Base-by-base conservation (phyloP, 2,329 filamentous ascomycete genomes). In the Penicillium hordei region DNA sequence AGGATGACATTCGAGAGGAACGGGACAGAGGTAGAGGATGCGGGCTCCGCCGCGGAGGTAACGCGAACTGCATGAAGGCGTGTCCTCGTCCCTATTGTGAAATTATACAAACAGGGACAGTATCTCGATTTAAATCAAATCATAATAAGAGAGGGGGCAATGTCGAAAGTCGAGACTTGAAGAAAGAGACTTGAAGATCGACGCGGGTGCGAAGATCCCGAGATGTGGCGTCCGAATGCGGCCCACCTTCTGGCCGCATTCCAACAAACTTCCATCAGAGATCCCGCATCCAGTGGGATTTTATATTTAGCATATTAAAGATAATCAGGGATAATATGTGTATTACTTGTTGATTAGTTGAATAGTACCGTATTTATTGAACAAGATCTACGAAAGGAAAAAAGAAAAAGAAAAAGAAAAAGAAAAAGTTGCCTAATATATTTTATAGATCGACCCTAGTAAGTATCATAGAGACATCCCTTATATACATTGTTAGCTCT, bases 41-140 rank as follows among this genome's bases (percentile, higher is more conserved):
- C 64, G 90, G 93, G 70, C 84, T 86, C 78, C 93, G 96, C 75
- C 92, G 89, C 69, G 91, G 86, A 55, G 92, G 92, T 68, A 95
- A 87, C 63, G 93, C 91, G 81, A 93, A 92, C 75, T 96, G 93
- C 91, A 96, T 94, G 21, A 52, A n/a, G 50, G 23, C 39, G 29
- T 27, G 66, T 57, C 44, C 45, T 54, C 43, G 52, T 61, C 63
- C 64, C 66, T 68, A 64, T 56, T 55, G 38, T 50, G 42, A 52
- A 60, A 60, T 59, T 61, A 58, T 60, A 58, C 52, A 49, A 57
- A 48, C 48, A 60, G 34, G 40, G 48, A 34, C 27, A 42, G 42
- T n/a, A 13, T 33, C 25, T 9, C 13, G 15, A 10, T 17, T 27
- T 27, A 21, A 19, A 29, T 63, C 48, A 61, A 36, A 45, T 55